Percentiles rank a stretch among this genome's conserved stretches.
phyloP scores from a whole-genome alignment of 352 stramenopile genomes.

The Phytopythium delawarense region DNA sequence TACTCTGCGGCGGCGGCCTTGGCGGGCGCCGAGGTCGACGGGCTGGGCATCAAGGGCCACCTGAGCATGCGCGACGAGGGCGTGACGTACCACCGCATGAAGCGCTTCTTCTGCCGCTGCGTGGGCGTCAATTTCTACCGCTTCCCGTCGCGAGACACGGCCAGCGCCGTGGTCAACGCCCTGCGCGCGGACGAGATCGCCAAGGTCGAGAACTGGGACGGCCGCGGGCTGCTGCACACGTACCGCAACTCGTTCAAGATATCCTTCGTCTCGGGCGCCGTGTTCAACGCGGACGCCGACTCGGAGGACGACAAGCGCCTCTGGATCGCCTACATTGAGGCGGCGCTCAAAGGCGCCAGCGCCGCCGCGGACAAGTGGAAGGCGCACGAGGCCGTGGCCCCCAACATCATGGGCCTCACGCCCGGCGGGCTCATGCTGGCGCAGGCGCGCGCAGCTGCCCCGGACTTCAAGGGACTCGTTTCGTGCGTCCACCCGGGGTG shows the following conservation, averaged over 20 bases:
- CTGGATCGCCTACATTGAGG: slow-evolving; percentile 79
- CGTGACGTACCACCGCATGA: slow-evolving; percentile 85
- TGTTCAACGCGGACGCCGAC: slow-evolving; percentile 79
- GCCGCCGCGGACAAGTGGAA: slow-evolving; percentile 36
- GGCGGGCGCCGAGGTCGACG: slow-evolving; percentile 45
- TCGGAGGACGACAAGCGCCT: slow-evolving; percentile 73
- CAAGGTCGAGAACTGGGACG: slow-evolving; percentile 83
- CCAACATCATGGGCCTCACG: slow-evolving; percentile 43
- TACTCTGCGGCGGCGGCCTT: not conserved
- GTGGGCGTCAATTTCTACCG: slow-evolving; percentile 78
- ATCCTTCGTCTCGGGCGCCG: slow-evolving; percentile 61
- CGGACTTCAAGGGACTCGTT: slow-evolving; percentile 69
- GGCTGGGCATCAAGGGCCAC: slow-evolving; percentile 69
- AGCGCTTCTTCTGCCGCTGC: slow-evolving; percentile 77
- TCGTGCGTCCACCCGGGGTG: slow-evolving; percentile 63
- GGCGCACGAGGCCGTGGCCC: slow-evolving; percentile 21
- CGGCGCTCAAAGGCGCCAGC: slow-evolving; percentile 38
- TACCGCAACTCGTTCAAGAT: slow-evolving; percentile 86
- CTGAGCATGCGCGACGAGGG: slow-evolving; percentile 81
- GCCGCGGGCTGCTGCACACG: slow-evolving; percentile 73
- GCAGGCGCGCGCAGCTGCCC: slow-evolving; percentile 51
- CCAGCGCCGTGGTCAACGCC: slow-evolving; percentile 52
- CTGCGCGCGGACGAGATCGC: slow-evolving; percentile 65
- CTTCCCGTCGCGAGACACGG: slow-evolving; percentile 63
- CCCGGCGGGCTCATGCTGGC: slow-evolving; percentile 54